These are phyloP conservation scores for Ceratobasidium sp. DNA, from an alignment of 1,284 basidiomycete species.

Conservation along the genomic window DNA sequence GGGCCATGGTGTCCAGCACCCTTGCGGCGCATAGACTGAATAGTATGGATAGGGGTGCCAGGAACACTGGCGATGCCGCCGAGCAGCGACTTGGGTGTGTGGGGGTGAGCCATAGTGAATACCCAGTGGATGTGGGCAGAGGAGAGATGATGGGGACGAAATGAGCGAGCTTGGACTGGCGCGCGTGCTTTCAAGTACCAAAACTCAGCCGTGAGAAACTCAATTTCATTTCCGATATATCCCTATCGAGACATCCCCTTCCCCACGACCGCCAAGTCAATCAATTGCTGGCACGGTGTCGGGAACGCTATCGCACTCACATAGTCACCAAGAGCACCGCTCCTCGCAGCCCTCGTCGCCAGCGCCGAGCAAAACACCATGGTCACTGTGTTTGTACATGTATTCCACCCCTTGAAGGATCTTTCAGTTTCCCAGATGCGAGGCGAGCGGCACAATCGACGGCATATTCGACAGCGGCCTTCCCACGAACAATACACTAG, in stretches of 20 bases:
- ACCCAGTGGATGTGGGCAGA: constrained; percentile 66
- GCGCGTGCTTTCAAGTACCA: constrained; percentile 36
- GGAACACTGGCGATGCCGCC: constrained; percentile 68
- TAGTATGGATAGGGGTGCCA: constrained; percentile 86
- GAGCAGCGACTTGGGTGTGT: constrained; percentile 41
- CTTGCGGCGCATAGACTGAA: constrained; percentile 91
- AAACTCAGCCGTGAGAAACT: constrained; percentile 9
- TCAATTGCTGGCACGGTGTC: constrained; percentile 16
- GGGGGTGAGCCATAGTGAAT: constrained; percentile 72
- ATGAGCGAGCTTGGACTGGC: constrained; percentile 9
- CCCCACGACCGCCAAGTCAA: constrained; percentile 41
- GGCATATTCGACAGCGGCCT: constrained; percentile 1
- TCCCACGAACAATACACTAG: constrained; percentile 33
- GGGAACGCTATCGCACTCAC: background rate
- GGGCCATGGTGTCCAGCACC: constrained; percentile 91
- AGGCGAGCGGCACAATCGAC: constrained; percentile 38
- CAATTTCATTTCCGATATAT: background rate
- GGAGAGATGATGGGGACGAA: constrained; percentile 46
- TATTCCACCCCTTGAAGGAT: background rate
- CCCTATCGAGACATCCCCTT: constrained; percentile 6
- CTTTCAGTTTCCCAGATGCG: constrained; percentile 32
- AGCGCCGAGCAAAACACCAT: constrained; percentile 16
- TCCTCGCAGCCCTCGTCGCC: constrained; percentile 4
- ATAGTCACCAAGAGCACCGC: background rate
- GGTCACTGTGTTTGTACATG: constrained; percentile 6